Base-by-base conservation (phyloP, 495 filamentous ascomycete genomes). In the Daldinia vernicosa region DNA sequence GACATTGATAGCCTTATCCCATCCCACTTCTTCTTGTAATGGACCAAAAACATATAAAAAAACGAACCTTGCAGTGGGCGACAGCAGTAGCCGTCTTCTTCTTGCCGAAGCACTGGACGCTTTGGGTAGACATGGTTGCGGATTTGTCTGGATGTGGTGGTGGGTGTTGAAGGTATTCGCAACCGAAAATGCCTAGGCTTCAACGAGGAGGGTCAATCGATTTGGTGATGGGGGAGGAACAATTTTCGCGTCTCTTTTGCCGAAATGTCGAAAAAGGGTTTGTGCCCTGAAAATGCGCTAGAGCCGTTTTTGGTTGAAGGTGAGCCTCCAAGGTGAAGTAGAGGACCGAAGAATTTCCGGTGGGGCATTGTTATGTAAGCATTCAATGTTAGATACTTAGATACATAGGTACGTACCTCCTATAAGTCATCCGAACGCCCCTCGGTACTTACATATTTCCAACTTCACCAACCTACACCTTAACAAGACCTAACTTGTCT, bases 101-200 rank as follows among this genome's bases (percentile, higher is more conserved):
- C 86, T 93, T 94, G 88, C 92, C 92, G 90, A 95, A 95, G 90
- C 92, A 95, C 88, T 95, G 92, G 74, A 95, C 92, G 84, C 89
- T 92, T 85, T 93, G 92, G 67, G 86, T 83, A 76, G 91, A 87
- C 91, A 94, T 95, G 84, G 75, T 91, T 78, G 74, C 68, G 70
- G 30, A 62, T n/a, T 24, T 60, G 63, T 64, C 39, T 70, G 50
- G 0, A 11, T 67, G 35, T 39, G 47, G 17, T 47, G 58, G 66
- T 37, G 60, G 60, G 53, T 70, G 54, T 55, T 63, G 70, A 72
- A 69, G 71, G 66, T 55, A 70, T 74, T 74, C 67, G 71, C 66
- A 71, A 70, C 67, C 57, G 61, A 57, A 65, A 57, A 50, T 66
- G 52, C 43, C 58, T 53, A 64, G 70, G 33, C 70, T 64, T 72